These are phyloP conservation scores for Flaveria ramosissima DNA, from an alignment of 129 eudicot genomes.

Conservation along the genomic window DNA sequence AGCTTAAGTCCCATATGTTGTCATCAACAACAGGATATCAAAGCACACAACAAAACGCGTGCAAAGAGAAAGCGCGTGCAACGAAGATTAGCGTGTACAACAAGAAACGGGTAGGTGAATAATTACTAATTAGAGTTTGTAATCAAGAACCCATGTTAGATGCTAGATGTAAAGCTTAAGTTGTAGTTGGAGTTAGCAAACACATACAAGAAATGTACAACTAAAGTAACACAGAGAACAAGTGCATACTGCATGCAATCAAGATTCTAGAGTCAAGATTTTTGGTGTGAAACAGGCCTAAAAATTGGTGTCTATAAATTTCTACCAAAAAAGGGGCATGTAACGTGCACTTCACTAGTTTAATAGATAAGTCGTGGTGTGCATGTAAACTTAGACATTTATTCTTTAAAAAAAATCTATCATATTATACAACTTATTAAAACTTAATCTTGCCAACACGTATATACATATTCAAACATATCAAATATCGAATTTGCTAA, in stretches of 20 bases:
- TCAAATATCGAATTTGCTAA: no score
- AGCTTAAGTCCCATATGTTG: conserved; percentile 8
- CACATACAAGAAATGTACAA: not conserved
- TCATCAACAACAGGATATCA: not conserved
- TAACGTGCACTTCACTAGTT: conserved; percentile 18
- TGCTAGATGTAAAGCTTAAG: not conserved
- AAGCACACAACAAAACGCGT: not conserved
- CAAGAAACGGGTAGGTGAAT: not conserved
- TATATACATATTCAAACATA: no score
- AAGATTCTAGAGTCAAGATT: not conserved
- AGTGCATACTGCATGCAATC: conserved; percentile 6
- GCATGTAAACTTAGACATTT: conserved; percentile 26
- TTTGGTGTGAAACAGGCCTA: not conserved
- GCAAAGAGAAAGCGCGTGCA: conserved; percentile 14
- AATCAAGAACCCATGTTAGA: conserved; percentile 9
- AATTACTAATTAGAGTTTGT: not conserved
- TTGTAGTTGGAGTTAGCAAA: not conserved
- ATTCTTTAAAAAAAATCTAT: not conserved
- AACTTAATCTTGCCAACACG: not conserved
- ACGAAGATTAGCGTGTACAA: not conserved
- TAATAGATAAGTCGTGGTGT: conserved; percentile 9
- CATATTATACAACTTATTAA: not conserved
- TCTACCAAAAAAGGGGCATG: conserved; percentile 19
- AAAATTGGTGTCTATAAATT: conserved; percentile 5
- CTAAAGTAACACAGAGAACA: not conserved